Percentiles rank a stretch among this genome's conserved stretches.
phyloP scores from a whole-genome alignment of 345 rosid species.

The Capsella bursapastoris region DNA sequence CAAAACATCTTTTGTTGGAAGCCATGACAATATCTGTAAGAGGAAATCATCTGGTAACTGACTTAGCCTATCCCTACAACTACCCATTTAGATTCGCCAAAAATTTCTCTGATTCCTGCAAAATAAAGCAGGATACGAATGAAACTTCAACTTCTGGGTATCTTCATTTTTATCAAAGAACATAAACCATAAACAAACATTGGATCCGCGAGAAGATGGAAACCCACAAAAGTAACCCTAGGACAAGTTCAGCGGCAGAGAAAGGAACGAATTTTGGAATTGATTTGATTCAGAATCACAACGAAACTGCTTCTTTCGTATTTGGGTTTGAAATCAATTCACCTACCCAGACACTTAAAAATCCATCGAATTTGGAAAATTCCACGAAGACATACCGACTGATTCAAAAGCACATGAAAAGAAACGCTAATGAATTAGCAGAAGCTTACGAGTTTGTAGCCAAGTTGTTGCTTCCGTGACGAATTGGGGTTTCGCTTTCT shows the following conservation, averaged over 20 bases:
- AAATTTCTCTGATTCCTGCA: conserved; percentile 14
- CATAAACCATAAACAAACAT: neutral
- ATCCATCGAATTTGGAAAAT: too few species aligned
- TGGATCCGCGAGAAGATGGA: neutral
- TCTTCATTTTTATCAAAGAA: neutral
- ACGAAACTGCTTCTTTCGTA: neutral
- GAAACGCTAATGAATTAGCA: neutral
- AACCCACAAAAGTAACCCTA: neutral
- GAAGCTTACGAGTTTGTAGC: conserved; percentile 16
- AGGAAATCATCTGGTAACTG: conserved; percentile 44
- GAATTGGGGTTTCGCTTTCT: conserved; percentile 1
- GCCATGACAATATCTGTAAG: conserved; percentile 35
- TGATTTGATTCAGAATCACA: neutral
- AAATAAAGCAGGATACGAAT: neutral
- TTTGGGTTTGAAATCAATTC: conserved; percentile 11
- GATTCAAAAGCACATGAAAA: neutral
- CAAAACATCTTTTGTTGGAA: conserved; percentile 38
- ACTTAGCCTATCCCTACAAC: conserved; percentile 36
- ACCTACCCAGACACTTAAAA: neutral
- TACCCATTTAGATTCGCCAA: conserved; percentile 8
- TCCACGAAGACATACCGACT: neutral
- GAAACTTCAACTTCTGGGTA: neutral
- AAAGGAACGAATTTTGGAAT: neutral
- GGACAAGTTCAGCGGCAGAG: neutral
- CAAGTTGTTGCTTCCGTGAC: conserved; percentile 13